Percentiles rank a stretch among this genome's conserved stretches.
Evolutionary conservation across 768 basidiomycete species (phyloP).

Genomic region (Myochromella boudieri): DNA sequence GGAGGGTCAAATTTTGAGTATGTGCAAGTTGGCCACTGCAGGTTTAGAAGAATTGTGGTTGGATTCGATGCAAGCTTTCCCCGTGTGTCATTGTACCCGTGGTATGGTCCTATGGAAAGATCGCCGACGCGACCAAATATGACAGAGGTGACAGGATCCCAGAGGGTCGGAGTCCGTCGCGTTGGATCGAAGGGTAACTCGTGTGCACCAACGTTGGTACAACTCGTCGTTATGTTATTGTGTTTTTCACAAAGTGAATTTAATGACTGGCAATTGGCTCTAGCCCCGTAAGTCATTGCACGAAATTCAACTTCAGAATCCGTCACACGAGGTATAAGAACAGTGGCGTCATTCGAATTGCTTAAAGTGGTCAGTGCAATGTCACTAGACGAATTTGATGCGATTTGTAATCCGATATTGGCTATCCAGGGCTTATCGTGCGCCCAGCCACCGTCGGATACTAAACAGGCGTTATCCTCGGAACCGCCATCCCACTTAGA

Average conservation of each 20-base stretch:
- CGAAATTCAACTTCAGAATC: conserved; percentile 1
- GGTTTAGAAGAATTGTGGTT: neutral
- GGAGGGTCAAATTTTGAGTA: neutral
- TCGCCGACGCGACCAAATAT: conserved; percentile 2
- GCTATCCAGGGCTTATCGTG: neutral
- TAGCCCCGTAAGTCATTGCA: conserved; percentile 3
- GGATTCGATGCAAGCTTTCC: neutral
- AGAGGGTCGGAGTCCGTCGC: neutral
- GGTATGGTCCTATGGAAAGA: neutral
- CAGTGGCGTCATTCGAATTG: neutral
- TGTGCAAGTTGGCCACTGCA: conserved; percentile 1
- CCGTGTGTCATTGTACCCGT: neutral
- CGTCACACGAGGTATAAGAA: neutral
- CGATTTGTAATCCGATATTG: neutral
- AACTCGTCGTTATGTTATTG: neutral
- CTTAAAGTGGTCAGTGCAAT: neutral
- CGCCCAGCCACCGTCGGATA: neutral
- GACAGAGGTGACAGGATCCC: neutral
- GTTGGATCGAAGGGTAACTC: conserved; percentile 1
- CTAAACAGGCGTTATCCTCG: neutral
- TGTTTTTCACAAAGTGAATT: neutral
- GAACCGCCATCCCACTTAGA: neutral
- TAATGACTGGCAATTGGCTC: neutral
- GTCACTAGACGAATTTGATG: neutral
- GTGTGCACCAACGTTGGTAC: conserved; percentile 1